These are phyloP conservation scores for Stagonosporopsis cucurbitacearum DNA, from an alignment of 2,329 filamentous ascomycete species.

Conservation along the genomic window DNA sequence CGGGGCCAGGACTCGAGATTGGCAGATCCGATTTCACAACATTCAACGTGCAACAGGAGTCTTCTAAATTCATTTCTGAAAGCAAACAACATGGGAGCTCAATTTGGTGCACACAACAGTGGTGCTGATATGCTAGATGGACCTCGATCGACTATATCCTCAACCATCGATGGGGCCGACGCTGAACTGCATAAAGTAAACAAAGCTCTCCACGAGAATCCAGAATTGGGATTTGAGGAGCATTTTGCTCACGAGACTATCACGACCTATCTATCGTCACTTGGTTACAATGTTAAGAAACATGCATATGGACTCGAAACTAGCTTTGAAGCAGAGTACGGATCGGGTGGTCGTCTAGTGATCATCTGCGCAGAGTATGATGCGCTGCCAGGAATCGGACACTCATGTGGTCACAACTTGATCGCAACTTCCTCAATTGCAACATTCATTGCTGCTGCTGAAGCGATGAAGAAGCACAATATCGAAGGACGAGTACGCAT, in stretches of 20 bases:
- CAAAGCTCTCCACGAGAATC: slow-evolving; percentile 59
- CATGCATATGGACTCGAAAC: slow-evolving; percentile 46
- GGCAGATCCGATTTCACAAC: neutral
- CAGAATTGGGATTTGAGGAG: slow-evolving; percentile 58
- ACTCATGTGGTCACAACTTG: slow-evolving; percentile 64
- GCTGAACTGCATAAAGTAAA: slow-evolving; percentile 44
- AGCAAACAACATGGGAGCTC: neutral
- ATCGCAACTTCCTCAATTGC: slow-evolving; percentile 59
- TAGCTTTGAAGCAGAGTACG: slow-evolving; percentile 41
- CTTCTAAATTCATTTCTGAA: neutral
- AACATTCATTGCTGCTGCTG: slow-evolving; percentile 56
- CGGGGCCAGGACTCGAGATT: no score
- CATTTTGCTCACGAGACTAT: slow-evolving; percentile 55
- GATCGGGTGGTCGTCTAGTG: slow-evolving; percentile 44
- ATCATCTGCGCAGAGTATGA: slow-evolving; percentile 60
- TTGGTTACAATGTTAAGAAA: slow-evolving; percentile 34
- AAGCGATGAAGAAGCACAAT: slow-evolving; percentile 51
- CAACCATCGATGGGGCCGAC: slow-evolving; percentile 17
- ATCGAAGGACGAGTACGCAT: slow-evolving; percentile 56
- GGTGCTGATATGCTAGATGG: neutral
- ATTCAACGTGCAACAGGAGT: neutral
- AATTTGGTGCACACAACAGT: neutral
- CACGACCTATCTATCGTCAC: slow-evolving; percentile 22
- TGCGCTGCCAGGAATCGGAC: slow-evolving; percentile 59
- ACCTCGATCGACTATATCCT: slow-evolving; percentile 8